Percentiles rank a stretch among this genome's conserved stretches.
Conservation (phyloP, 2,329 filamentous ascomycete genomes). For the Phoma sp. region DNA sequence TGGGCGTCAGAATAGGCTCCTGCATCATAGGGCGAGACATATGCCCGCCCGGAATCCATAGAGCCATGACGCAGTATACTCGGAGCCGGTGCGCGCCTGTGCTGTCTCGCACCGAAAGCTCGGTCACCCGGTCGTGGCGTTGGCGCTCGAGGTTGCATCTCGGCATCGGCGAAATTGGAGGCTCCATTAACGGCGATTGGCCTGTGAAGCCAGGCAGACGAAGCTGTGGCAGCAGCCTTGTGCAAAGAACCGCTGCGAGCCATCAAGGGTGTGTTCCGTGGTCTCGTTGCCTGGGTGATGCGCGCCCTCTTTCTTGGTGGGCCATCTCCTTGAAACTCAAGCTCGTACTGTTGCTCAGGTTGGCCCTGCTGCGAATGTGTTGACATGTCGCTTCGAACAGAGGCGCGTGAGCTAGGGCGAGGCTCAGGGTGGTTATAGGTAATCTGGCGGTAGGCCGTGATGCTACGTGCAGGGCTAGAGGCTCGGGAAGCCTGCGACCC, state of each 20-base stretch:
- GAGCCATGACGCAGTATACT: slow-evolving; percentile 69
- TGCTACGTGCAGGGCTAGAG: slow-evolving; percentile 53
- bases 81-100: slow-evolving; percentile 43
- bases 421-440: slow-evolving; percentile 38
- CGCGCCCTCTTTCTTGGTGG: slow-evolving; percentile 79
- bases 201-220: slow-evolving; percentile 82
- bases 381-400: slow-evolving; percentile 41
- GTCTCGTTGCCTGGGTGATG: slow-evolving; percentile 73
- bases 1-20: slow-evolving; percentile 50
- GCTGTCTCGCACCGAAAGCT: slow-evolving; percentile 38
- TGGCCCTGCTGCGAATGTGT: slow-evolving; percentile 27
- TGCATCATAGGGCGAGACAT: slow-evolving; percentile 43
- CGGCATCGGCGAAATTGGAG: slow-evolving; percentile 61
- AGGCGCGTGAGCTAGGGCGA: slow-evolving; percentile 48
- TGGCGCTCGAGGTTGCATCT: slow-evolving; percentile 76
- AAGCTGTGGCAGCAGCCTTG: slow-evolving; percentile 88
- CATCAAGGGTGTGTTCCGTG: slow-evolving; percentile 74
- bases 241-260: slow-evolving; percentile 78
- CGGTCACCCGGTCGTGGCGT: slow-evolving; percentile 70
- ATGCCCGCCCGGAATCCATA: slow-evolving; percentile 49
- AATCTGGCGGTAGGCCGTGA: slow-evolving; percentile 46
- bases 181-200: slow-evolving; percentile 65
- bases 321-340: slow-evolving; percentile 55
- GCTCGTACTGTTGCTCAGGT: slow-evolving; percentile 28
- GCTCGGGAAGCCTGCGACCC: slow-evolving; percentile 47